Base-by-base conservation (phyloP, 108 stramenopile genomes). In the Cyclotella baltica region DNA sequence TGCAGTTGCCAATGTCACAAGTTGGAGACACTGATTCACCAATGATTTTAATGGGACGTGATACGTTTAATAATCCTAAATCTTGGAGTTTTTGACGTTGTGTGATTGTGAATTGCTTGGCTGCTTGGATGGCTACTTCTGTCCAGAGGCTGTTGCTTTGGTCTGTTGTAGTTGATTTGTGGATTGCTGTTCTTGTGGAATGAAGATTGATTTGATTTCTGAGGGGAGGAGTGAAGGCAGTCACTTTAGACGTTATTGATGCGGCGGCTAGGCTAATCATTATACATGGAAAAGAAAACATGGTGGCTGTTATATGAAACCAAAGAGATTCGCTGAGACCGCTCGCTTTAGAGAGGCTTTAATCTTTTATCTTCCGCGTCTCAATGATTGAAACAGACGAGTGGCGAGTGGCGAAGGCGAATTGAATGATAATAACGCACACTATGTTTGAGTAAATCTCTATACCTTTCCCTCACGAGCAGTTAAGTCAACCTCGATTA, bases 111-210 rank as follows among this genome's bases (percentile, higher is more conserved):
- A 81, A 70, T 43, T 81, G 67, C 27, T 76, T 76, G 27, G 80
- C 80, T 31, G 80, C 75, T n/a, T 76, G 47, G 55, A 81, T 81
- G 34, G 74, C 75, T 19, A 81, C 69, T 2, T 57, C 67, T 33
- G 34, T 56, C 74, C 74, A 75, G 0, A 68, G 67, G 28, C 51
- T n/a, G 51, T 20, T 52, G 40, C 40, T 43, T 52, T 52, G 19
- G 51, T n/a, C n/a, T 52, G 51, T 52, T 10, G 51, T 52, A 52
- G 51, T n/a, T n/a, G 51, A 52, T 52, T 52, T 52, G 51, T n/a
- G 4, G 4, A 52, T 52, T 52, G 51, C 4, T n/a, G n/a, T n/a
- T n/a, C n/a, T n/a, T n/a, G n/a, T n/a, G n/a, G n/a, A n/a, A n/a
- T n/a, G n/a, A 52, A 10, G 11, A 52, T n/a, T 52, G 51, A 4